Evolutionary conservation across 371 early-diverging fungal genomes (phyloP).

Genomic region (Mortierella sp.): DNA sequence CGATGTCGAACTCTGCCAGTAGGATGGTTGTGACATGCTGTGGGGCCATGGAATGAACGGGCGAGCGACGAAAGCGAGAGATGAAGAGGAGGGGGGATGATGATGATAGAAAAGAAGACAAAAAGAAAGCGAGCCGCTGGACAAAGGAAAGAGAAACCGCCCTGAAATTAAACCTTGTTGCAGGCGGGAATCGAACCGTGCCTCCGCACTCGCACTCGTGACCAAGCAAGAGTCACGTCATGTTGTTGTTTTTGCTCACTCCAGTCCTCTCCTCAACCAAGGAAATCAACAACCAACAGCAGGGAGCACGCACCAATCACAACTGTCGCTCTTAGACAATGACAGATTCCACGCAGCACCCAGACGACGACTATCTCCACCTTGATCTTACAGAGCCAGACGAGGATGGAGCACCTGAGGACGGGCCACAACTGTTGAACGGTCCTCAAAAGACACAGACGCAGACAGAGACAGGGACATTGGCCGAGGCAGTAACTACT

Average conservation of each 20-base stretch:
- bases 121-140: background rate
- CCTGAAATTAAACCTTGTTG: background rate
- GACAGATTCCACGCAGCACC: conserved; percentile 43
- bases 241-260: background rate
- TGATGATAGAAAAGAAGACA: background rate
- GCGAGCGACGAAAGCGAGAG: background rate
- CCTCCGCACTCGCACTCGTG: background rate
- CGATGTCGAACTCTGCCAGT: conserved; percentile 95
- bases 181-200: background rate
- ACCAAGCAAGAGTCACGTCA: background rate
- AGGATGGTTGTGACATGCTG: conserved; percentile 87
- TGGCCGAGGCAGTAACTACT: background rate
- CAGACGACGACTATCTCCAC: conserved; percentile 49
- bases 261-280: background rate
- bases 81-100: background rate
- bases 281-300: too few relatives aligned
- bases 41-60: conserved; percentile 41
- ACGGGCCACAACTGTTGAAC: conserved; percentile 15
- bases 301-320: too few relatives aligned
- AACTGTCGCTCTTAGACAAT: background rate
- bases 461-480: background rate
- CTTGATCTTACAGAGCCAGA: conserved; percentile 45
- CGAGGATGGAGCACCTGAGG: conserved; percentile 9
- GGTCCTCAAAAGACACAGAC: background rate
- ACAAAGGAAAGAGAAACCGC: background rate